Percentiles rank a stretch among this genome's conserved stretches.
These are phyloP conservation scores for Fistulinella cinereoalba DNA, from an alignment of 1,284 basidiomycete genomes.

Conservation along the genomic window DNA sequence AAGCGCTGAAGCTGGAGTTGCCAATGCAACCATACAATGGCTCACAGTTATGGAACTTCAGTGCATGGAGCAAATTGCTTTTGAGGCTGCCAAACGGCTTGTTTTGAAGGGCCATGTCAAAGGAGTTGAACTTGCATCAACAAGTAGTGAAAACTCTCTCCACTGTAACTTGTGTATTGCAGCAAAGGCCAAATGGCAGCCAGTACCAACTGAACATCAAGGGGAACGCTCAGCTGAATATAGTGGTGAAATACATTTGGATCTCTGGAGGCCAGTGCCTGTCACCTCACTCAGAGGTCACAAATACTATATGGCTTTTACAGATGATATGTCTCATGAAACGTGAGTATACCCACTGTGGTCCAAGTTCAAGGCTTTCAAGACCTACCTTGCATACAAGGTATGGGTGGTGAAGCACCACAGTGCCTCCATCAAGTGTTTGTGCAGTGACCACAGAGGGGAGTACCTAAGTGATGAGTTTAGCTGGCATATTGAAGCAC, in stretches of 20 bases:
- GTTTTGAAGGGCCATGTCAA: no score
- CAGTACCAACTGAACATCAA: no score
- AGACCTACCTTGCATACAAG: background rate
- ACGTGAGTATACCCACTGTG: background rate
- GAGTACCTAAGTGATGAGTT: slow-evolving; percentile 4
- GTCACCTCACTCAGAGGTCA: background rate
- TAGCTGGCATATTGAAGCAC: background rate
- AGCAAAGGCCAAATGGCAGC: no score
- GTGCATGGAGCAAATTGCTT: slow-evolving; percentile 38
- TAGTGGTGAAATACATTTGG: background rate
- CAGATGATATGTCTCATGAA: background rate
- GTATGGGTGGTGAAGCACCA: background rate
- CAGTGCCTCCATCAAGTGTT: background rate
- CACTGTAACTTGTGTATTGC: no score
- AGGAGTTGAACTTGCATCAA: no score
- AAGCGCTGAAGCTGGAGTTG: background rate
- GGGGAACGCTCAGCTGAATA: no score
- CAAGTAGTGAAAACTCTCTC: no score
- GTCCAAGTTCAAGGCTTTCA: background rate
- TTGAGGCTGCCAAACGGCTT: no score
- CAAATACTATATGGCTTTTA: background rate
- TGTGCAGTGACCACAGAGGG: background rate
- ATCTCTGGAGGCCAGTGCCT: background rate
- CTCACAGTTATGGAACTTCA: slow-evolving; percentile 34
- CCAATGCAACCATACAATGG: slow-evolving; percentile 5